A percentile compares a stretch with the other conserved stretches of the same genome.
These are phyloP conservation scores for Fusarium papillatum DNA, from an alignment of 2,329 filamentous ascomycete species.

Conservation along the genomic window DNA sequence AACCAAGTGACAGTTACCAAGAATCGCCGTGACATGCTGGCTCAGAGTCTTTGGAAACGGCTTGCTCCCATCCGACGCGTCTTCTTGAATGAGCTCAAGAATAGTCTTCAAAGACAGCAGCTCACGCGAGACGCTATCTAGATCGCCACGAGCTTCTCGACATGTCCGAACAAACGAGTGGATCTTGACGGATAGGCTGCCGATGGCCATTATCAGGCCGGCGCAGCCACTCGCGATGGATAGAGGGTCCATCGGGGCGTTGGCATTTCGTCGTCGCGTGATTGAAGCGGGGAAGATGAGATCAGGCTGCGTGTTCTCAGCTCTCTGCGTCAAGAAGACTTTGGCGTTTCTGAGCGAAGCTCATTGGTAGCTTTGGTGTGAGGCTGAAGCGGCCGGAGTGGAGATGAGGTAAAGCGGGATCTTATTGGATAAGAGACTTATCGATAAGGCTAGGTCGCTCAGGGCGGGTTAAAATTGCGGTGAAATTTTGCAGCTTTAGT, in stretches of 20 bases:
- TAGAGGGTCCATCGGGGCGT: slow-evolving; percentile 21
- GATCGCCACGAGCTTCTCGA: slow-evolving; percentile 14
- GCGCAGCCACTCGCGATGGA: slow-evolving; percentile 25
- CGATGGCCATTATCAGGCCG: slow-evolving; percentile 4
- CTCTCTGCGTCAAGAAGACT: not conserved
- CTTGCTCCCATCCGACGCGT: slow-evolving; percentile 2
- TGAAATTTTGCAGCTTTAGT: no score
- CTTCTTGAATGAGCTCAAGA: slow-evolving; percentile 15
- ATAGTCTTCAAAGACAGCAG: slow-evolving; percentile 11
- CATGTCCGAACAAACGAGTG: slow-evolving; percentile 5
- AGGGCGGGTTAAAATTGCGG: not conserved
- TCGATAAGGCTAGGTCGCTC: not conserved
- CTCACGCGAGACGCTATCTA: slow-evolving; percentile 12
- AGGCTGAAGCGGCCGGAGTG: not conserved
- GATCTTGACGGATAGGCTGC: not conserved
- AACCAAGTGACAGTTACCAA: slow-evolving; percentile 10
- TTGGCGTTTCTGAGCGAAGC: not conserved
- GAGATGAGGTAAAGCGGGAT: not conserved
- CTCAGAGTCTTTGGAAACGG: slow-evolving; percentile 4
- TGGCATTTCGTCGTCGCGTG: not conserved
- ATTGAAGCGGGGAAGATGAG: not conserved
- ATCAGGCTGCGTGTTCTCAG: not conserved
- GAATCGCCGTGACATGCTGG: not conserved
- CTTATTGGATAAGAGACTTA: not conserved
- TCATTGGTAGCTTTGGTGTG: not conserved